Conservation (phyloP, 1,284 basidiomycete species). For the Melampsora occidentalis region DNA sequence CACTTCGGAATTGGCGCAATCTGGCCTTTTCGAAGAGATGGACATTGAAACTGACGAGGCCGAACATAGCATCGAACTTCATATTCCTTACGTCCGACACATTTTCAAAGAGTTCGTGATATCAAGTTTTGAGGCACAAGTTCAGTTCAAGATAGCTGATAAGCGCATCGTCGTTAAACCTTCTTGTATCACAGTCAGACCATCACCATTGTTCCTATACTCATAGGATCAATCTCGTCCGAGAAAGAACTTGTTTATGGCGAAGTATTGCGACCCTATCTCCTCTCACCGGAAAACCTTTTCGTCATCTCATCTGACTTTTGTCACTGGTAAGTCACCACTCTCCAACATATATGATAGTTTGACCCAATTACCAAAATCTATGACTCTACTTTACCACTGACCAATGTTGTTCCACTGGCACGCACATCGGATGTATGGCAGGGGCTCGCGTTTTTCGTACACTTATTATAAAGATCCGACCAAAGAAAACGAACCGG, state of each 20-base stretch:
- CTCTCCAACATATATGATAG: neutral
- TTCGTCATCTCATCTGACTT: constrained; percentile 94
- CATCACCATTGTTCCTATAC: constrained; percentile 80
- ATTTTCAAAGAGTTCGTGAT: constrained; percentile 70
- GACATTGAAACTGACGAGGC: constrained; percentile 71
- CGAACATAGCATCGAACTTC: constrained; percentile 98
- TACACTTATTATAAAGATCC: constrained; percentile 87
- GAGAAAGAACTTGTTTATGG: constrained; percentile 66
- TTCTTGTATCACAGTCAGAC: constrained; percentile 59
- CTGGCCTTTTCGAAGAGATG: constrained; percentile 72
- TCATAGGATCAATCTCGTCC: constrained; percentile 77
- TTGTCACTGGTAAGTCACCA: constrained; percentile 54
- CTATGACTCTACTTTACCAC: neutral
- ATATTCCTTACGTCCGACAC: constrained; percentile 86
- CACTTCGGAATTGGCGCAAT: constrained; percentile 66
- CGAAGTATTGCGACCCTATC: constrained; percentile 71
- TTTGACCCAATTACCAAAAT: neutral
- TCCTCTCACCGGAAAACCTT: constrained; percentile 72
- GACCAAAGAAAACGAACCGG: constrained; percentile 57
- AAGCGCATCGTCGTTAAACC: neutral
- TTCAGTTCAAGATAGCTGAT: neutral
- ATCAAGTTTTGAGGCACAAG: neutral
- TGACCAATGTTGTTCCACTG: constrained; percentile 30
- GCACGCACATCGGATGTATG: neutral
- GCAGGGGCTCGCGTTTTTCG: constrained; percentile 81